Conservation (phyloP, 768 basidiomycete species). For the Naganishia friedmannii region DNA sequence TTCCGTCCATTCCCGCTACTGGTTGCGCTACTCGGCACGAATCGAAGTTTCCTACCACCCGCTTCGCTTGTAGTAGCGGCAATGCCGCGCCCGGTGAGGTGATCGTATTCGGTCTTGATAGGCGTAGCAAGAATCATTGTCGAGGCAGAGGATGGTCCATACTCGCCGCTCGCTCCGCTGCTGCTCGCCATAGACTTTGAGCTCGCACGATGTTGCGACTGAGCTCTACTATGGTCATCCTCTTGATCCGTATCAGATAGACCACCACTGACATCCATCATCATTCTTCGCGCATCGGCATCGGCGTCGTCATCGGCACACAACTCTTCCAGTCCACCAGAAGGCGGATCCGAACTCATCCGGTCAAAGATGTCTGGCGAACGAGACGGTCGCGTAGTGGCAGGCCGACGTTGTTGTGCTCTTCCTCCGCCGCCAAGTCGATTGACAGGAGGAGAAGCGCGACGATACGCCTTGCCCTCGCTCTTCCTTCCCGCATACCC, state of each 20-base stretch:
- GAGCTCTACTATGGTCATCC: background rate
- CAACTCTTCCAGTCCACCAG: constrained; percentile 3
- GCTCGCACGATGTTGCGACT: background rate
- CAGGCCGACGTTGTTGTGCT: constrained; percentile 1
- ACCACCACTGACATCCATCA: constrained; percentile 9
- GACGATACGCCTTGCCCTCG: background rate
- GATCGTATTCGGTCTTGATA: constrained; percentile 13
- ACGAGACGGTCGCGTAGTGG: background rate
- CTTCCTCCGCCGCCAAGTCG: background rate
- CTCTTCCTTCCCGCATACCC: background rate
- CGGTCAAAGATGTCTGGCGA: constrained; percentile 25
- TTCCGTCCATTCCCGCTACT: background rate
- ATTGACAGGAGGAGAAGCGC: background rate
- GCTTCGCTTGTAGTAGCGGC: background rate
- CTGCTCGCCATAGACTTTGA: constrained; percentile 9
- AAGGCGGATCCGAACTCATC: constrained; percentile 28
- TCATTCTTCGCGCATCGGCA: background rate
- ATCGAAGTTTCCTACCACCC: constrained; percentile 9
- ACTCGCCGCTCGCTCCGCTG: constrained; percentile 14
- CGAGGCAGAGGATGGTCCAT: constrained; percentile 3
- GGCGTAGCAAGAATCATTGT: constrained; percentile 16
- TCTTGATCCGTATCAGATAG: constrained; percentile 27
- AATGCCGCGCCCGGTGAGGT: background rate
- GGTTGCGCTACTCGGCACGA: background rate
- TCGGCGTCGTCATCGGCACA: constrained; percentile 4